A percentile compares a stretch with the other conserved stretches of the same genome.
Evolutionary conservation across 192 early-diverging fungal species (phyloP).

Genomic region (Phlyctochytrium planicorne): DNA sequence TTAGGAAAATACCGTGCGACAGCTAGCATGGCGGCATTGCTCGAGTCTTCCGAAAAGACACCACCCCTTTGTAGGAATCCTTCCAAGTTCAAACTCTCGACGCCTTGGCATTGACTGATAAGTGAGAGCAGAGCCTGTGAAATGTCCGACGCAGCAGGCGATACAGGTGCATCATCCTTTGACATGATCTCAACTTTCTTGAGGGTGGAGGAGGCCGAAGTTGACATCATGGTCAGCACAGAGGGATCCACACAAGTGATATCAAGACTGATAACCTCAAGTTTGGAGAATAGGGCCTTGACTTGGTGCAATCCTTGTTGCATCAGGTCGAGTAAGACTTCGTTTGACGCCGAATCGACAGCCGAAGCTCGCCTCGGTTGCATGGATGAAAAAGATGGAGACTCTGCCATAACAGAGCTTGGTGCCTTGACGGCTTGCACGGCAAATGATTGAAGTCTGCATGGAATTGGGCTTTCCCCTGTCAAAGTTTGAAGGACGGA

Average conservation of each 20-base stretch:
- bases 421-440: background rate
- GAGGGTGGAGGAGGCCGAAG: background rate
- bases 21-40: background rate
- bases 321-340: no score
- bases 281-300: background rate
- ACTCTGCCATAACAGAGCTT: no score
- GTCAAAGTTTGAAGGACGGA: background rate
- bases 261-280: background rate
- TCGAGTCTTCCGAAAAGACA: background rate
- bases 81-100: background rate
- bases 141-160: no score
- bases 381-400: no score
- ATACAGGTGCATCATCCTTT: no score
- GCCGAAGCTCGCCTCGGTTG: no score
- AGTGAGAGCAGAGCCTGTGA: no score
- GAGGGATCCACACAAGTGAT: background rate
- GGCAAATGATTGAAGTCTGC: background rate
- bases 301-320: no score
- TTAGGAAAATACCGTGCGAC: background rate
- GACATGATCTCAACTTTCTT: background rate
- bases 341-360: no score
- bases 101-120: background rate
- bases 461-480: background rate
- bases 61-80: background rate
- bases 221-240: background rate